phyloP scores from a whole-genome alignment of 1,284 basidiomycete species.

The Irpex lacteus region DNA sequence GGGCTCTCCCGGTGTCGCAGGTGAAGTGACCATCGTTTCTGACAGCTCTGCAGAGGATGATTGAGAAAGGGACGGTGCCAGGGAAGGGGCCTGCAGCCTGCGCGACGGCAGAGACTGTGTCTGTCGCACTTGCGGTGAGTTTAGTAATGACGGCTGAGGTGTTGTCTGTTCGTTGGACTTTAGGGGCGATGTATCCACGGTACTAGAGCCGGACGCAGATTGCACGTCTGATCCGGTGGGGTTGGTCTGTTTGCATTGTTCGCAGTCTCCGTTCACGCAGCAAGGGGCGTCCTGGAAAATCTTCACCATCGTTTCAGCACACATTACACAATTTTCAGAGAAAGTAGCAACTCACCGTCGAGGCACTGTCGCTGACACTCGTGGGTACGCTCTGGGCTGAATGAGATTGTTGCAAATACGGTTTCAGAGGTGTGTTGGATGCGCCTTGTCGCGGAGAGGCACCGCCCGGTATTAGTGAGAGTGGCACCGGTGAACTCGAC shows the following conservation, averaged over 20 bases:
- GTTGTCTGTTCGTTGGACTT: neutral
- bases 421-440: neutral
- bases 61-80: neutral
- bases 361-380: neutral
- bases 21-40: neutral
- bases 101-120: slow-evolving; percentile 7
- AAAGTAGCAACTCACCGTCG: neutral
- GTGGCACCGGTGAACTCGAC: neutral
- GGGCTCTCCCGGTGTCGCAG: neutral
- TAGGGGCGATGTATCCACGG: neutral
- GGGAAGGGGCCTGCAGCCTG: slow-evolving; percentile 3
- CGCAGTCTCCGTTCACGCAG: neutral
- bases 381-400: neutral
- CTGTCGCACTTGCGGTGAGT: neutral
- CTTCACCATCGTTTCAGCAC: neutral
- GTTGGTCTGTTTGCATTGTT: neutral
- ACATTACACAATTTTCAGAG: neutral
- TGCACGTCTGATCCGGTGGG: neutral
- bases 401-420: neutral
- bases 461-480: neutral
- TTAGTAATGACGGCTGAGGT: neutral
- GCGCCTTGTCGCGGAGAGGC: neutral
- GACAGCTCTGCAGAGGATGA: neutral
- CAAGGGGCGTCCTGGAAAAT: neutral
- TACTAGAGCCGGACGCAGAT: neutral